phyloP scores from a whole-genome alignment of 2,329 filamentous ascomycete species.

The Xylariomycetidae sp. region DNA sequence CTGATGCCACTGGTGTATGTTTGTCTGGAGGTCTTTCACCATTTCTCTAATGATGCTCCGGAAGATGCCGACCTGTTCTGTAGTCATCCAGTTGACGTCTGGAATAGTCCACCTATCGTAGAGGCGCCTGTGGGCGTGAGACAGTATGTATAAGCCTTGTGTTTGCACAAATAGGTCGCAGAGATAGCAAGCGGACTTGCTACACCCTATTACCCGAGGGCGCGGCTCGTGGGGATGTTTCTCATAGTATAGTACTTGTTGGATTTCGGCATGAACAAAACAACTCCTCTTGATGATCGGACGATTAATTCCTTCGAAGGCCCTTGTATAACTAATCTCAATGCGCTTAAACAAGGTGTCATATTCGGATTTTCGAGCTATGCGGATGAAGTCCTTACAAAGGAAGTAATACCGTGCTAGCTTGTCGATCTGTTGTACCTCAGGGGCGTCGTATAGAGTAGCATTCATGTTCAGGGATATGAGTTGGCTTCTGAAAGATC shows the following conservation, averaged over 20 bases:
- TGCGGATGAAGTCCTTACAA: constrained; percentile 1
- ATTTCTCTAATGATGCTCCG: neutral
- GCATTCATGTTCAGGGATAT: neutral
- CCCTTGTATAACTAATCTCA: neutral
- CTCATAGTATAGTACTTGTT: constrained; percentile 12
- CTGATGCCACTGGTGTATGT: no score
- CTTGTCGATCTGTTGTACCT: constrained; percentile 4
- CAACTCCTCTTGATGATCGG: neutral
- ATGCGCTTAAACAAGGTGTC: constrained; percentile 1
- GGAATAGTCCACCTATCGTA: constrained; percentile 17
- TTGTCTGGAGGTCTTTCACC: no score
- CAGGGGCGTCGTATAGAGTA: neutral
- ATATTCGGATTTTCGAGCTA: constrained; percentile 1
- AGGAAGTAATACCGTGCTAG: constrained; percentile 4
- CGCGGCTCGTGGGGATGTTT: constrained; percentile 1
- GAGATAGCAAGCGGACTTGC: constrained; percentile 18
- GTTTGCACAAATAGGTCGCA: constrained; percentile 14
- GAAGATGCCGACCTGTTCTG: neutral
- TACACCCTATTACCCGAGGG: constrained; percentile 15
- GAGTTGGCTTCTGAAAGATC: neutral
- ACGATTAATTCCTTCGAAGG: neutral
- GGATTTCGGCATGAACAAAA: constrained; percentile 14
- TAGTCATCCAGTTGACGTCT: constrained; percentile 7
- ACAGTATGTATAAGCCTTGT: constrained; percentile 10
- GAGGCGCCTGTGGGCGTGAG: constrained; percentile 12